Conservation (phyloP, 495 filamentous ascomycete genomes). For the Penicillium maclennaniae region DNA sequence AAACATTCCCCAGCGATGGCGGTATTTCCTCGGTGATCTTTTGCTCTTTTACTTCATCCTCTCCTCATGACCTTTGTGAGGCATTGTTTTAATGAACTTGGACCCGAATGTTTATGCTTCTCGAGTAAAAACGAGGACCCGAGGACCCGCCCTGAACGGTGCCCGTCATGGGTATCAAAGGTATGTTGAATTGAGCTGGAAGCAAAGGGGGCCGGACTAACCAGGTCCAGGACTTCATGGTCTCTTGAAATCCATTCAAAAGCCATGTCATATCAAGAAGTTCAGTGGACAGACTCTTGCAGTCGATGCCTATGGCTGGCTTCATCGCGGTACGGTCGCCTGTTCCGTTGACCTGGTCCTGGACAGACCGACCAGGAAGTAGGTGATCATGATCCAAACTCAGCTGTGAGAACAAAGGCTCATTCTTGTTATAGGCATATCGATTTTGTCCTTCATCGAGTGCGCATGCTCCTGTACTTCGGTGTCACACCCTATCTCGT, state of each 20-base stretch:
- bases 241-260: conserved; percentile 93
- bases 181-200: conserved; percentile 31
- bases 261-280: conserved; percentile 78
- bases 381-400: conserved; percentile 21
- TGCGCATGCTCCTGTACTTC: conserved; percentile 88
- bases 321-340: conserved; percentile 87
- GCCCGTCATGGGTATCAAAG: conserved; percentile 67
- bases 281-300: conserved; percentile 86
- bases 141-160: conserved; percentile 32
- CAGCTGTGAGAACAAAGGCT: not conserved
- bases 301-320: conserved; percentile 96
- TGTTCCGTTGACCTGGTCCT: conserved; percentile 90
- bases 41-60: not conserved
- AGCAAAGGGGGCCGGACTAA: not conserved
- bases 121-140: conserved; percentile 29
- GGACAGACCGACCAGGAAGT: conserved; percentile 85
- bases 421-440: conserved; percentile 60
- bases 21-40: conserved; percentile 23
- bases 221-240: conserved; percentile 69
- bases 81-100: not conserved
- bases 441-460: conserved; percentile 85
- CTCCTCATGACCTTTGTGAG: conserved; percentile 1
- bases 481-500: conserved; percentile 90
- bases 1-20: conserved; percentile 27
- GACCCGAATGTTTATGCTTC: conserved; percentile 17